phyloP scores from a whole-genome alignment of 2,329 filamentous ascomycete species.

The Trichoderma lentiforme region DNA sequence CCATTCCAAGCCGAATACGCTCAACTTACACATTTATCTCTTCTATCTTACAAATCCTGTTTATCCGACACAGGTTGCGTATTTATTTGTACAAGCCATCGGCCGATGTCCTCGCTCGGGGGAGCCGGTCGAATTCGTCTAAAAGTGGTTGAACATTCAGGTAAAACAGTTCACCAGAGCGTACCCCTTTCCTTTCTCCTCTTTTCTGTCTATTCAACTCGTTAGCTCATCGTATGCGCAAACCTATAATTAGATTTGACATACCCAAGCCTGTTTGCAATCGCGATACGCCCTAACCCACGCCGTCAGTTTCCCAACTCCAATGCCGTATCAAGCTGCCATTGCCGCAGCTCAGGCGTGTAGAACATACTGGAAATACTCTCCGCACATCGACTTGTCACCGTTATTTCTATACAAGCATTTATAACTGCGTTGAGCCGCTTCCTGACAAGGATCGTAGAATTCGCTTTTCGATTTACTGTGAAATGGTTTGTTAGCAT shows the following conservation, averaged over 20 bases:
- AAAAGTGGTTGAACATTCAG: neutral
- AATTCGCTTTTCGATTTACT: constrained; percentile 89
- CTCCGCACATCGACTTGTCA: constrained; percentile 82
- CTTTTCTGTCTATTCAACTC: constrained; percentile 19
- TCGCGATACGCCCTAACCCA: constrained; percentile 76
- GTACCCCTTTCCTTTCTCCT: constrained; percentile 24
- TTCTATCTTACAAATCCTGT: neutral
- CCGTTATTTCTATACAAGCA: constrained; percentile 87
- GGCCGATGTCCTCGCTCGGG: neutral
- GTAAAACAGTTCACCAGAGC: constrained; percentile 18
- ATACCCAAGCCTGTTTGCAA: constrained; percentile 92
- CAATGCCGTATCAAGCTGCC: neutral
- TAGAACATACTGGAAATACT: constrained; percentile 84
- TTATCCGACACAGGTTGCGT: neutral
- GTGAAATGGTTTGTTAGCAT: neutral
- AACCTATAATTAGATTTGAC: constrained; percentile 19
- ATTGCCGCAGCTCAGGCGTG: neutral
- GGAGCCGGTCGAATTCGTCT: neutral
- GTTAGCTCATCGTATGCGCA: neutral
- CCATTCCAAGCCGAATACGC: too few relatives aligned
- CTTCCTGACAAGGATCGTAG: constrained; percentile 93
- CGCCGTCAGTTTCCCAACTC: constrained; percentile 21
- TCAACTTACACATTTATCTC: neutral
- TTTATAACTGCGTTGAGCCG: constrained; percentile 77
- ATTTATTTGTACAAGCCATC: neutral